Evolutionary conservation across 805 yeast species (phyloP).

Genomic region (Ogataea naganishii): DNA sequence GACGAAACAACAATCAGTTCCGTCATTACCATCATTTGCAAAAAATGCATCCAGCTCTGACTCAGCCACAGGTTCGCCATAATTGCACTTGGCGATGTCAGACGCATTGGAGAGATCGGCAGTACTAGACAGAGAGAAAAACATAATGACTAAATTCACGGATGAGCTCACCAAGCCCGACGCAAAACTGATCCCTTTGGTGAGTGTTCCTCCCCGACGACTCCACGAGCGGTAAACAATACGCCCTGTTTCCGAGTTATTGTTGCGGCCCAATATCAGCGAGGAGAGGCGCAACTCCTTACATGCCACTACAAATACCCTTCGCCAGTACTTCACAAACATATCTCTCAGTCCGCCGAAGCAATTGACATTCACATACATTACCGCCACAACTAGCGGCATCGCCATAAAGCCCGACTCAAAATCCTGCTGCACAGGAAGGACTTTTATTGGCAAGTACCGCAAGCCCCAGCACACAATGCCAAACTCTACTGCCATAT

Average conservation of each 20-base stretch:
- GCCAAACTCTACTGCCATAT: constrained; percentile 73
- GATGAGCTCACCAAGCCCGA: too few relatives aligned
- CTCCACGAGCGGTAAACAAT: too few relatives aligned
- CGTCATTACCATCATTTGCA: constrained; percentile 28
- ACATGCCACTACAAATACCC: constrained; percentile 47
- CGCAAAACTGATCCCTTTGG: too few relatives aligned
- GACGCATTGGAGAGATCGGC: too few relatives aligned
- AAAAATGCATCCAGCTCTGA: constrained; percentile 37
- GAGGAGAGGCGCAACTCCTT: constrained; percentile 64
- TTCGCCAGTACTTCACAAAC: constrained; percentile 42
- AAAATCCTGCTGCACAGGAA: constrained; percentile 21
- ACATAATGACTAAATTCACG: too few relatives aligned
- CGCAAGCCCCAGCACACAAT: constrained; percentile 42
- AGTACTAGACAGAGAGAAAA: too few relatives aligned
- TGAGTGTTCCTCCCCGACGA: too few relatives aligned
- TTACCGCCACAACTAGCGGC: constrained; percentile 1
- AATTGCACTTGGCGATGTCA: constrained; percentile 55
- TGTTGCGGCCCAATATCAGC: constrained; percentile 60
- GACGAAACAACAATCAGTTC: constrained; percentile 48
- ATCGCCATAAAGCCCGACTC: too few relatives aligned
- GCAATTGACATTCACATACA: constrained; percentile 25
- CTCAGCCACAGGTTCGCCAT: constrained; percentile 43
- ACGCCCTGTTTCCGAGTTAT: constrained; percentile 63
- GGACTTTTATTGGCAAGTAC: constrained; percentile 22
- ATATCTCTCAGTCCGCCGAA: background rate